These are phyloP conservation scores for Thalassiosira mediterranea DNA, from an alignment of 352 stramenopile genomes.

Conservation along the genomic window DNA sequence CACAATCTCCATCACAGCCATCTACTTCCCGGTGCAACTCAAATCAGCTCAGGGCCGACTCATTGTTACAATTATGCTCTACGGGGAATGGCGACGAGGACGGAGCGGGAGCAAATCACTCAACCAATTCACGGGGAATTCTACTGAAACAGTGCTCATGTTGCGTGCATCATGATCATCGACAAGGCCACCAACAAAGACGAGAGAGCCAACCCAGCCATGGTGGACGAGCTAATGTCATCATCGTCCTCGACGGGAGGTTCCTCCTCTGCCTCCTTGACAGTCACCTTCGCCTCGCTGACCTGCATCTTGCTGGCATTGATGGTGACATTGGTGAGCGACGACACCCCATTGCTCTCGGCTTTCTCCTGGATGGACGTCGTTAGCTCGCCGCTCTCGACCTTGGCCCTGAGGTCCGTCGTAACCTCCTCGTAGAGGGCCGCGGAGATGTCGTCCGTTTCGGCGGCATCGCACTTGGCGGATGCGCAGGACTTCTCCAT, in stretches of 20 bases:
- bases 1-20: no score
- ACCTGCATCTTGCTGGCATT: constrained; percentile 22
- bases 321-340: constrained; percentile 34
- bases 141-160: no score
- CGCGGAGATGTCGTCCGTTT: constrained; percentile 14
- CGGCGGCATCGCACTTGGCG: constrained; percentile 14
- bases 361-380: constrained; percentile 34
- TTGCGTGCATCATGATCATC: no score
- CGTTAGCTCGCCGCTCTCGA: constrained; percentile 24
- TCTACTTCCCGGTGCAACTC: no score
- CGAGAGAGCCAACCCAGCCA: neutral
- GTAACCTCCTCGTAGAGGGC: constrained; percentile 33
- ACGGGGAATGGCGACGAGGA: no score
- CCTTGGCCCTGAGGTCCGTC: constrained; percentile 24
- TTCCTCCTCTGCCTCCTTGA: neutral
- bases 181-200: constrained; percentile 1
- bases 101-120: no score
- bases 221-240: no score
- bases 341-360: constrained; percentile 16
- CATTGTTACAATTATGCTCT: no score
- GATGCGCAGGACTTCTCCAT: constrained; percentile 27
- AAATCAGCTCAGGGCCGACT: no score
- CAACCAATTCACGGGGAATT: no score
- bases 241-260: neutral
- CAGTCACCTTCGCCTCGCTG: constrained; percentile 23